phyloP scores from a whole-genome alignment of 352 stramenopile genomes.

The Phytopythium litorale region DNA sequence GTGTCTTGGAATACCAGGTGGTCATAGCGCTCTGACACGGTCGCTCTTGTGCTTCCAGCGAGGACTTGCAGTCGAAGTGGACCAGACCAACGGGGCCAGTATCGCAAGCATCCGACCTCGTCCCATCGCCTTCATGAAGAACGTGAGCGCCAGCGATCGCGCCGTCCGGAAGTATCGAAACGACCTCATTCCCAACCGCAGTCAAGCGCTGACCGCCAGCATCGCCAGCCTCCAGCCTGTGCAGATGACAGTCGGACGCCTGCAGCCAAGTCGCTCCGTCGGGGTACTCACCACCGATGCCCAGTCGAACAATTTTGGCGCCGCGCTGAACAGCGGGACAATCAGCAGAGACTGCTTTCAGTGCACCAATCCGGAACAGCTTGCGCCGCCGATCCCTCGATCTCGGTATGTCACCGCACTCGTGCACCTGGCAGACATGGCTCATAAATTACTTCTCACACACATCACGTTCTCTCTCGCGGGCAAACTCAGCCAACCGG shows the following conservation, averaged over 20 bases:
- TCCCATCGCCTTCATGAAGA: slow-evolving; percentile 35
- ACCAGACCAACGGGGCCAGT: slow-evolving; percentile 18
- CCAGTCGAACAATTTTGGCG: slow-evolving; percentile 1
- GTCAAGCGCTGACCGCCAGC: slow-evolving; percentile 39
- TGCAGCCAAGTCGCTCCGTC: slow-evolving; percentile 22
- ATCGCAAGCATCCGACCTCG: slow-evolving; percentile 31
- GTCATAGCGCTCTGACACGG: neutral
- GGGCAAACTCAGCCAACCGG: neutral
- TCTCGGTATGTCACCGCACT: neutral
- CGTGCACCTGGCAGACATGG: neutral
- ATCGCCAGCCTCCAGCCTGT: slow-evolving; percentile 18
- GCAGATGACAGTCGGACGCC: neutral
- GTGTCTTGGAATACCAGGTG: neutral
- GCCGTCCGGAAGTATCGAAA: slow-evolving; percentile 65
- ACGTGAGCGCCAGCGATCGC: slow-evolving; percentile 51
- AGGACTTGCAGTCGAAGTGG: slow-evolving; percentile 48
- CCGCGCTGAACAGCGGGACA: neutral
- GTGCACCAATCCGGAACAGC: slow-evolving; percentile 24
- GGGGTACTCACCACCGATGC: slow-evolving; percentile 7
- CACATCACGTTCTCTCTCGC: neutral
- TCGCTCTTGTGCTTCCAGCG: slow-evolving; percentile 21
- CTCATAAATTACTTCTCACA: neutral
- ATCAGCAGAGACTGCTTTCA: slow-evolving; percentile 64
- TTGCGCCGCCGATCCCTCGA: neutral
- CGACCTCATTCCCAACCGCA: slow-evolving; percentile 61